phyloP scores from a whole-genome alignment of 78 protist species.

The Tieghemostelium lacteum region DNA sequence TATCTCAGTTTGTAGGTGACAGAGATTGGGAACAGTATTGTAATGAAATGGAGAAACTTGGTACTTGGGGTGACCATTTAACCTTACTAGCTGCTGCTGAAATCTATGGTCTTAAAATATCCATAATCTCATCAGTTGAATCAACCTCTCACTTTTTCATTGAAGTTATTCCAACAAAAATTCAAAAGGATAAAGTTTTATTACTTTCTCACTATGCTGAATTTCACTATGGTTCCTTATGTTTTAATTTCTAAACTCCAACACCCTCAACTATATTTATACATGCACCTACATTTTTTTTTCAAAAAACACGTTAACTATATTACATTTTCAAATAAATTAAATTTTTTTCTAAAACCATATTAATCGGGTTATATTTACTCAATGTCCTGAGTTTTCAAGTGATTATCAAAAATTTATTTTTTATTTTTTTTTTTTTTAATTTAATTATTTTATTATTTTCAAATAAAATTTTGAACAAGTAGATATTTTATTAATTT shows the following conservation, averaged over 20 bases:
- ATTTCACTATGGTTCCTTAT: constrained; percentile 77
- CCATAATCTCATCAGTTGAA: constrained; percentile 67
- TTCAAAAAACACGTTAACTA: no score
- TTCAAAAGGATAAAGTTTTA: constrained; percentile 50
- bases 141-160: constrained; percentile 53
- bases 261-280: no score
- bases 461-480: no score
- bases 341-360: no score
- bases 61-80: constrained; percentile 80
- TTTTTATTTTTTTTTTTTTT: no score
- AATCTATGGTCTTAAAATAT: constrained; percentile 38
- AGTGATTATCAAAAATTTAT: no score
- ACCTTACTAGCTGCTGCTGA: constrained; percentile 77
- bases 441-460: no score
- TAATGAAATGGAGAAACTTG: constrained; percentile 69
- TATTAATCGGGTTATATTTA: no score
- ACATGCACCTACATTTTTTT: no score
- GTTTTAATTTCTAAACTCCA: constrained; percentile 15
- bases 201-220: constrained; percentile 78
- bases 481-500: no score
- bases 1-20: constrained; percentile 58
- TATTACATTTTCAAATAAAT: no score
- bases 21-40: constrained; percentile 78
- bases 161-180: constrained; percentile 73
- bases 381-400: no score